Percentiles rank a stretch among this genome's conserved stretches.
Evolutionary conservation across 768 basidiomycete genomes (phyloP).

Genomic region (Lactarius indigo): DNA sequence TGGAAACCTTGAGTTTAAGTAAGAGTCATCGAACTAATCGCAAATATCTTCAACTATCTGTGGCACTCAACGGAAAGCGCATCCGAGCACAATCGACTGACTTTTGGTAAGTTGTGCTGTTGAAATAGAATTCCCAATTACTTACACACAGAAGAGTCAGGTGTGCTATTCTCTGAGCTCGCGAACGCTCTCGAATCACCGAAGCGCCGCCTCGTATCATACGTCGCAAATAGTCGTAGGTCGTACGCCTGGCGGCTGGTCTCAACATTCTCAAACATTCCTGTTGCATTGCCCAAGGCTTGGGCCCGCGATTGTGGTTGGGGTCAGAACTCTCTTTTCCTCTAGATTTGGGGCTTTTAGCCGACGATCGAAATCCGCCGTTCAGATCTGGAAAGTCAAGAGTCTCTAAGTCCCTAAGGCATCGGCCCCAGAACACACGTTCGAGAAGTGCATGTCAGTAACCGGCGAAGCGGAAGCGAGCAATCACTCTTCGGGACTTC

Average conservation of each 20-base stretch:
- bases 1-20: constrained; percentile 38
- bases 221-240: constrained; percentile 44
- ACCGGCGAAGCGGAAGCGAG: neutral
- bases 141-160: constrained; percentile 27
- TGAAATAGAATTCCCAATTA: neutral
- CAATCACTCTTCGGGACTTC: neutral
- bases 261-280: constrained; percentile 35
- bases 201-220: constrained; percentile 36
- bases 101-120: constrained; percentile 34
- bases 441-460: constrained; percentile 23
- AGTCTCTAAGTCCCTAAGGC: constrained; percentile 31
- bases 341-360: neutral
- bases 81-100: constrained; percentile 39
- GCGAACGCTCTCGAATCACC: constrained; percentile 34
- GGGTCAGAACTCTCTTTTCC: constrained; percentile 31
- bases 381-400: constrained; percentile 38
- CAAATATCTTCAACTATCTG: constrained; percentile 45
- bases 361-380: neutral
- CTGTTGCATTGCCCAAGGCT: constrained; percentile 43
- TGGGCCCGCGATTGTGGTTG: constrained; percentile 44
- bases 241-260: constrained; percentile 36
- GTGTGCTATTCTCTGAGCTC: constrained; percentile 42
- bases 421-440: constrained; percentile 36
- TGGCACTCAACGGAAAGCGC: constrained; percentile 45
- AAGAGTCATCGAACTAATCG: constrained; percentile 6